A percentile compares a stretch with the other conserved stretches of the same genome.
Evolutionary conservation across 257 asterid species (phyloP).

Genomic region (Hygrophila difformis): DNA sequence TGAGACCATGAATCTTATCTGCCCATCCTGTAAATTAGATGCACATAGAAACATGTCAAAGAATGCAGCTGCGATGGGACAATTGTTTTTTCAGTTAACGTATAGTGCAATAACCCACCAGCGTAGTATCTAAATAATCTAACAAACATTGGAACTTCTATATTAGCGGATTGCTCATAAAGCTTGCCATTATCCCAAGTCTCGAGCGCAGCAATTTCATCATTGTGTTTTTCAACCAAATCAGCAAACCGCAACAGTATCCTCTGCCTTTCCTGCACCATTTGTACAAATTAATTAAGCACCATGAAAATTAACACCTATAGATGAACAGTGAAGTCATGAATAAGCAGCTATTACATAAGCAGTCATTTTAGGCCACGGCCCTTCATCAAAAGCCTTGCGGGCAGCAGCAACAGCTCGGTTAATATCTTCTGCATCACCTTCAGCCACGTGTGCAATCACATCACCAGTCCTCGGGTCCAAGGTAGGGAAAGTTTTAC

Average conservation of each 20-base stretch:
- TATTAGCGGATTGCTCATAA: constrained; percentile 58
- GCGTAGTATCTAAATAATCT: constrained; percentile 79
- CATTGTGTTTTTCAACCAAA: constrained; percentile 83
- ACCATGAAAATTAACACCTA: background rate
- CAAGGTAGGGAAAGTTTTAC: constrained; percentile 77
- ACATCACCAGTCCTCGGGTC: constrained; percentile 92
- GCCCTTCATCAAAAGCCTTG: constrained; percentile 92
- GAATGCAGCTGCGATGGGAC: too few species aligned
- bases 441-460: constrained; percentile 85
- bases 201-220: constrained; percentile 86
- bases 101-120: constrained; percentile 38
- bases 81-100: too few species aligned
- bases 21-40: constrained; percentile 71
- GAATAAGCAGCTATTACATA: constrained; percentile 39
- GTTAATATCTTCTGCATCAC: constrained; percentile 74
- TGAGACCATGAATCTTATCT: constrained; percentile 91
- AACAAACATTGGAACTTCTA: constrained; percentile 74
- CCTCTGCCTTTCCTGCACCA: constrained; percentile 70
- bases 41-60: background rate
- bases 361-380: constrained; percentile 93
- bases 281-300: constrained; percentile 6
- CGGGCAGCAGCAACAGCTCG: constrained; percentile 94
- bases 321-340: background rate
- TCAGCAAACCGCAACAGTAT: constrained; percentile 73
- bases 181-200: constrained; percentile 90